Base-by-base conservation (phyloP, 768 basidiomycete species). In the Psilocybe cubensis region DNA sequence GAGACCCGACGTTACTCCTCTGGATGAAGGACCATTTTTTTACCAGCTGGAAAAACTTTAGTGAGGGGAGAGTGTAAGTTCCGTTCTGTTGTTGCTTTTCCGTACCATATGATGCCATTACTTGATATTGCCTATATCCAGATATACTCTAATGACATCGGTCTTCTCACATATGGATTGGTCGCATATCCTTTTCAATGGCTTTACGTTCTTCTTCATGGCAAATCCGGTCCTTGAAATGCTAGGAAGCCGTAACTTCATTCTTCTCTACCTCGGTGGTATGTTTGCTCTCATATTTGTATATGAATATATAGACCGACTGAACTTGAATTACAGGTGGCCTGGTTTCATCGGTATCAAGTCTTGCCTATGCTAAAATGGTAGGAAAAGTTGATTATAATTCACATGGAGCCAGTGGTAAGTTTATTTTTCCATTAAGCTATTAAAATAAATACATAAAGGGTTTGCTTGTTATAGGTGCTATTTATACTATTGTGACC, bases 131-230 rank as follows among this genome's bases (percentile, higher is more conserved):
- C 9, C 12, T 38, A n/a, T 12, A 11, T 49, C n/a, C 52, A 94
- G 92, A 67, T 93, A 90, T 89, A 91, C 89, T 0, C 74, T 86
- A 23, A 61, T 92, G 9, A 89, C 91, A 0, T 75, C 83, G 17
- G 79, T 77, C 57, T 94, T 94, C 75, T 91, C 90, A 3, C 91
- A 93, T 64, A 70, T 78, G 61, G 76, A 80, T 25, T 35, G 78
- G n/a, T 60, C 67, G 0, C 91, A 93, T 65, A 80, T 89, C 3
- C 60, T 91, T n/a, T 78, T 91, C 69, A 93, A 93, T 65, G 84
- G 83, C n/a, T 80, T 91, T 66, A 85, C 88, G 0, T 91, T 84
- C 71, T 91, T 79, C 71, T 93, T 89, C 74, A 84, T 92, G 81
- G 89, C 86, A 0, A 83, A 79, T 1, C 71, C 83, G 2, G 84